These are phyloP conservation scores for Alternaria burnsii DNA, from an alignment of 2,329 filamentous ascomycete species.

Conservation along the genomic window DNA sequence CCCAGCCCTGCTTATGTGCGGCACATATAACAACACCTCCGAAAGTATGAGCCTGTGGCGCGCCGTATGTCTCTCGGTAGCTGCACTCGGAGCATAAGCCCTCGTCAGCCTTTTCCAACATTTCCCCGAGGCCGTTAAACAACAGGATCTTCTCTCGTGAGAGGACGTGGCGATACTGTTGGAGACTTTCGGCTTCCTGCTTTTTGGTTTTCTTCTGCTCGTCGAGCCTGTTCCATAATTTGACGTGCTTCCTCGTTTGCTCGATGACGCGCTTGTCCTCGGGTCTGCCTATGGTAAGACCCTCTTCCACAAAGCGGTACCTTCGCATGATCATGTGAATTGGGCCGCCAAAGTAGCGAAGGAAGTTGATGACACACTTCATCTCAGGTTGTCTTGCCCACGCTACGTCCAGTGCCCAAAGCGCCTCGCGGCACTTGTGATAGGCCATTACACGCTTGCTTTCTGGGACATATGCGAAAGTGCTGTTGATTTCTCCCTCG, in stretches of 20 bases:
- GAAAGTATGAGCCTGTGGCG: constrained; percentile 5
- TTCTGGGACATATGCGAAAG: constrained; percentile 41
- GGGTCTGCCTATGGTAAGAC: neutral
- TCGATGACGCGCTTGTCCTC: neutral
- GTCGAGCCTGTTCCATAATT: constrained; percentile 6
- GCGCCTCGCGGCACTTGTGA: constrained; percentile 9
- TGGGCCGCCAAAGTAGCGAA: constrained; percentile 11
- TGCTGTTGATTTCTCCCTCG: constrained; percentile 49
- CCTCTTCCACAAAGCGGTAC: constrained; percentile 16
- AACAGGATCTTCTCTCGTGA: neutral
- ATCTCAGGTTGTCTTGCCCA: constrained; percentile 4
- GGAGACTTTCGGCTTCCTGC: neutral
- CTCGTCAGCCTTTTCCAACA: neutral
- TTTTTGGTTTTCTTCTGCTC: neutral
- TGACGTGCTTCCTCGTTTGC: constrained; percentile 4
- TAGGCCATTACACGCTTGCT: constrained; percentile 30
- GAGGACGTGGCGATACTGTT: constrained; percentile 6
- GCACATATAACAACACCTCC: neutral
- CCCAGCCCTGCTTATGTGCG: neutral
- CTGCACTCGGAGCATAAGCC: constrained; percentile 2
- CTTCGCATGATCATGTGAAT: constrained; percentile 14
- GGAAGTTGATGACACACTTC: constrained; percentile 15
- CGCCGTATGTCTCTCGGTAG: constrained; percentile 1
- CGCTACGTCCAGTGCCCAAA: constrained; percentile 9
- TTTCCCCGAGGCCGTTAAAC: constrained; percentile 1